Conservation (phyloP, 768 basidiomycete species). For the Kwoniella sp. region DNA sequence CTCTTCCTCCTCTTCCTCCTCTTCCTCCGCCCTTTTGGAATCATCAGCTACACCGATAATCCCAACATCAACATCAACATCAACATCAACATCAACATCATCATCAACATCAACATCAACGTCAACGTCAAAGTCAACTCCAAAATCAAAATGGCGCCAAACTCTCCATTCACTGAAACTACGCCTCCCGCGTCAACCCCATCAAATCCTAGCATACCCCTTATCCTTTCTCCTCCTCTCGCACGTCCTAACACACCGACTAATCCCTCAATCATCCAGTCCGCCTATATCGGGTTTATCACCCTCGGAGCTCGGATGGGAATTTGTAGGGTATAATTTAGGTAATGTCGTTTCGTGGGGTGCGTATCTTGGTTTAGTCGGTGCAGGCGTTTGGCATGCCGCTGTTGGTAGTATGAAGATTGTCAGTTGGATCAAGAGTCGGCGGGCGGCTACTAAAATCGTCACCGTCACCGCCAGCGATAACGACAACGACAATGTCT, state of each 20-base stretch:
- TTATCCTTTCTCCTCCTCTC: constrained; percentile 64
- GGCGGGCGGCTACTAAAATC: not conserved
- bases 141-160: constrained; percentile 24
- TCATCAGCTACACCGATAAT: too few relatives aligned
- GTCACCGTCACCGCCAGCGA: too few relatives aligned
- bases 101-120: too few relatives aligned
- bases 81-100: too few relatives aligned
- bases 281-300: constrained; percentile 65
- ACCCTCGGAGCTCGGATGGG: constrained; percentile 77
- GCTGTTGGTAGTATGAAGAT: constrained; percentile 62
- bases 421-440: constrained; percentile 24
- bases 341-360: constrained; percentile 64
- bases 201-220: constrained; percentile 66
- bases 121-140: not conserved
- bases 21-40: too few relatives aligned
- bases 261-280: constrained; percentile 60
- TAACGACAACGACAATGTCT: too few relatives aligned
- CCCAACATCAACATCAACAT: too few relatives aligned
- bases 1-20: not conserved
- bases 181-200: constrained; percentile 55
- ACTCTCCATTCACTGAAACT: not conserved
- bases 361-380: constrained; percentile 67
- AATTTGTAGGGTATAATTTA: constrained; percentile 72
- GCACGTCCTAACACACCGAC: constrained; percentile 71
- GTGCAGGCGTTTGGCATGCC: constrained; percentile 64